A percentile compares a stretch with the other conserved stretches of the same genome.
phyloP scores from a whole-genome alignment of 169 alveolate genomes.

The Plasmodium berghei region DNA sequence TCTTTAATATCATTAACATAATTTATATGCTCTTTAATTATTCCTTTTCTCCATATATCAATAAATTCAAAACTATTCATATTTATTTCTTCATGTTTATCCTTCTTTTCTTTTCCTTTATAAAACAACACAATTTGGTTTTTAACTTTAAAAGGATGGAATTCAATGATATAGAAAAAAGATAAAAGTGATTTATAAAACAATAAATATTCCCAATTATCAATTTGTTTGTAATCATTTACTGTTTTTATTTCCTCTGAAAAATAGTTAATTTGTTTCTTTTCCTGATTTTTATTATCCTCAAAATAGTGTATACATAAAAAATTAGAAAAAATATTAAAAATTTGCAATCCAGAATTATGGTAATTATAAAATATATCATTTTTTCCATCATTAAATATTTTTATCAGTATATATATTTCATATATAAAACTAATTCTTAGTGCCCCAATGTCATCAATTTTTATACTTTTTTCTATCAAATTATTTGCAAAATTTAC shows the following conservation, averaged over 20 bases:
- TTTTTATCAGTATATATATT: constrained; percentile 13
- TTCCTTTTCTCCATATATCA: constrained; percentile 42
- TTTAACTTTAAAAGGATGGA: not conserved
- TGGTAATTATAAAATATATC: constrained; percentile 14
- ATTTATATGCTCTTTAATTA: not conserved
- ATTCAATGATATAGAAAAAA: constrained; percentile 13
- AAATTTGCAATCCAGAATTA: constrained; percentile 36
- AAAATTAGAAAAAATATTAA: constrained; percentile 19
- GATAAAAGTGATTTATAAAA: constrained; percentile 5
- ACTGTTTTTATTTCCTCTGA: too few species aligned
- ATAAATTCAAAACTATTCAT: not conserved
- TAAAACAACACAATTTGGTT: not conserved
- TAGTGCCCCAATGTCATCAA: not conserved
- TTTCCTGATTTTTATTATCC: not conserved
- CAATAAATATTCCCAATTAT: not conserved
- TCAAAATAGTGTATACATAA: constrained; percentile 30
- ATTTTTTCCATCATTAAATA: constrained; percentile 13
- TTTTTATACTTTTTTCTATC: constrained; percentile 16
- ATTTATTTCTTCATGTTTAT: not conserved
- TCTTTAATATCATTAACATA: constrained; percentile 5
- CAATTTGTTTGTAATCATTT: too few species aligned
- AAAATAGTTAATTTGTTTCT: too few species aligned
- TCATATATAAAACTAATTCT: constrained; percentile 22
- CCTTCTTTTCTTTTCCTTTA: not conserved
- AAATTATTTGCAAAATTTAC: constrained; percentile 21